Percentiles rank a stretch among this genome's conserved stretches.
phyloP scores from a whole-genome alignment of 306 rosid genomes.

The Abrus precatorius region DNA sequence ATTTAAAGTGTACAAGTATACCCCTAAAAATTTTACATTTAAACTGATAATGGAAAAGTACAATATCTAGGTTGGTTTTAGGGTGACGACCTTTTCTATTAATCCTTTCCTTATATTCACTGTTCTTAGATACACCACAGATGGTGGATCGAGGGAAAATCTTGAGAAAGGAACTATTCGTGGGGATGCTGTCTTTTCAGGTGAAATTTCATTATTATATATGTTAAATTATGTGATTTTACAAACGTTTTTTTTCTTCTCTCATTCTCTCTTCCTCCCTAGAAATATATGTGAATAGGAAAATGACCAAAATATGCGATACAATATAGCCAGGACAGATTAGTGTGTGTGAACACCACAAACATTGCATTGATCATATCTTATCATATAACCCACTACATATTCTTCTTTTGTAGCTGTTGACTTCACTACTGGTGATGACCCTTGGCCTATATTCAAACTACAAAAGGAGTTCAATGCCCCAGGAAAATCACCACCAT shows the following conservation, averaged over 20 bases:
- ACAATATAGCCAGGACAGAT: not conserved
- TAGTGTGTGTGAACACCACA: not conserved
- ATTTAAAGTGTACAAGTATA: not conserved
- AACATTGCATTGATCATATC: constrained; percentile 28
- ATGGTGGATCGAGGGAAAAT: constrained; percentile 86
- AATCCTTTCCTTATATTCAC: constrained; percentile 36
- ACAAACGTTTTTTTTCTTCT: constrained; percentile 29
- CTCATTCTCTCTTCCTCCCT: not conserved
- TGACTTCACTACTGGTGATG: constrained; percentile 85
- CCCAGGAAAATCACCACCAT: constrained; percentile 94
- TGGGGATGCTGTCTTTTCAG: constrained; percentile 83
- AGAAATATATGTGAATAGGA: not conserved
- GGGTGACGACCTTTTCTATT: constrained; percentile 16
- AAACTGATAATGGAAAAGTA: not conserved
- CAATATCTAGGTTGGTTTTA: constrained; percentile 8
- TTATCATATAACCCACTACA: constrained; percentile 35
- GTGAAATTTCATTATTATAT: constrained; percentile 53
- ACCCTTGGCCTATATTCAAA: constrained; percentile 91
- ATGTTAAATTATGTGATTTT: constrained; percentile 17
- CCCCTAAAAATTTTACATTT: not conserved
- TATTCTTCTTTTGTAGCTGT: constrained; percentile 69
- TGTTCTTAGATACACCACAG: constrained; percentile 85
- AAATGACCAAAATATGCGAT: not conserved
- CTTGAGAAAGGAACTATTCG: constrained; percentile 90
- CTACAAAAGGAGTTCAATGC: constrained; percentile 92